Base-by-base conservation (phyloP, 2,329 filamentous ascomycete genomes). In the Verticillium tricorpus region DNA sequence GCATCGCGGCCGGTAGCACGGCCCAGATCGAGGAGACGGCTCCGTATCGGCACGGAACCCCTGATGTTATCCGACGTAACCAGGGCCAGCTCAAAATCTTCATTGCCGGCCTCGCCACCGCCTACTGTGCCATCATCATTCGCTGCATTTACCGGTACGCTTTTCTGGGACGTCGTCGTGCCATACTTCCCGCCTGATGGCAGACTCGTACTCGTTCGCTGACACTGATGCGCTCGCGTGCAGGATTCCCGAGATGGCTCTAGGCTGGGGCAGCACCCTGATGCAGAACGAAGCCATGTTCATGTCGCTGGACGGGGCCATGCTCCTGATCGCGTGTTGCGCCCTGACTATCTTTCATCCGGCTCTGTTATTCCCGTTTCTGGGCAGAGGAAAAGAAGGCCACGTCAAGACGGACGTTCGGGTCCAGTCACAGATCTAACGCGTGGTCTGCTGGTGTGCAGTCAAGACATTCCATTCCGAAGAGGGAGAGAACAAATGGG, bases 91-190 rank as follows among this genome's bases (percentile, higher is more conserved):
- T 28, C 28, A 28, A 6, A 6, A 1, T 39, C 22, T 63, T 65
- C 25, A 34, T 62, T 35, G 58, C 39, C 14, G 54, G 58, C 11
- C 50, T 67, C n/a, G n/a, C 52, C 14, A n/a, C 61, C 25, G 60
- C 65, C 0, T 64, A 66, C 22, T 9, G 60, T 14, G 59, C 60
- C 7, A 63, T 66, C 17, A 17, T 67, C 3, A 56, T 63, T 22
- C 62, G 64, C 3, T 67, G 64, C 64, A 25, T 56, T 28, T 67
- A 67, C 25, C 58, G 64, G 65, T 65, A 57, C 19, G 62, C 50
- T 14, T 12, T 4, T 28, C 17, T n/a, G n/a, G 34, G 2, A 15
- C 2, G 37, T 39, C 17, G 28, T 28, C 28, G 28, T 28, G 28
- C 28, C 28, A 6, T 5, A 28, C 25, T 5, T 5, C 28, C 28